Conservation (phyloP, 352 stramenopile species). For the Globisporangium ultimum region DNA sequence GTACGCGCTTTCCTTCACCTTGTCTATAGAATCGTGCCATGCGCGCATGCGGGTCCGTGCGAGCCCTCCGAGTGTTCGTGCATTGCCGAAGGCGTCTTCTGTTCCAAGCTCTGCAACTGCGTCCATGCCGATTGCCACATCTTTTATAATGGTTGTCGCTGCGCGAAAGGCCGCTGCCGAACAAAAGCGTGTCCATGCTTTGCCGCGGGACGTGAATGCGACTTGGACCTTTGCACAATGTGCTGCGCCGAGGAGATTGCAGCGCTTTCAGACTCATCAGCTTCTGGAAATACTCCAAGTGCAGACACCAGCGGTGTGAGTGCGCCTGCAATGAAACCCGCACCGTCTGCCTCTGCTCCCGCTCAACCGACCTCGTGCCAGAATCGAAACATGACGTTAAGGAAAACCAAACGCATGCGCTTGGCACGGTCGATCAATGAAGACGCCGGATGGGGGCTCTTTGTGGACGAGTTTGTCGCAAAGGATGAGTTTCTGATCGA, state of each 20-base stretch:
- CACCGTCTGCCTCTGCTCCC: neutral
- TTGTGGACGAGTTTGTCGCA: slow-evolving; percentile 80
- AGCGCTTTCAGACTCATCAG: slow-evolving; percentile 7
- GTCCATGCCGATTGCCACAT: slow-evolving; percentile 78
- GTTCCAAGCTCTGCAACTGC: slow-evolving; percentile 90
- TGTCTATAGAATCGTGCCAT: slow-evolving; percentile 68
- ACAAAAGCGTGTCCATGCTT: slow-evolving; percentile 90
- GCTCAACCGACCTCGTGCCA: slow-evolving; percentile 38
- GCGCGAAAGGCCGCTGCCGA: slow-evolving; percentile 70
- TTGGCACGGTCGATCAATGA: slow-evolving; percentile 78
- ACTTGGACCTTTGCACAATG: slow-evolving; percentile 88
- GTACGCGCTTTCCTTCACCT: neutral
- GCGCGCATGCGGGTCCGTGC: slow-evolving; percentile 84
- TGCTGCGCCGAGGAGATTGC: slow-evolving; percentile 65
- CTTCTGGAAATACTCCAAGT: neutral
- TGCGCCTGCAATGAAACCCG: neutral
- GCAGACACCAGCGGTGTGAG: neutral
- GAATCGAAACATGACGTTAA: slow-evolving; percentile 55
- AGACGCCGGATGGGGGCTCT: slow-evolving; percentile 90
- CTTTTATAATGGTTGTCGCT: slow-evolving; percentile 89
- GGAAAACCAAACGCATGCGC: slow-evolving; percentile 60
- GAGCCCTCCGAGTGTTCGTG: slow-evolving; percentile 85
- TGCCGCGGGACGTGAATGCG: slow-evolving; percentile 89
- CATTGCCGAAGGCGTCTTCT: slow-evolving; percentile 84
- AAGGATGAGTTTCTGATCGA: slow-evolving; percentile 94